Base-by-base conservation (phyloP, 345 rosid genomes). In the Gossypium herbaceum region DNA sequence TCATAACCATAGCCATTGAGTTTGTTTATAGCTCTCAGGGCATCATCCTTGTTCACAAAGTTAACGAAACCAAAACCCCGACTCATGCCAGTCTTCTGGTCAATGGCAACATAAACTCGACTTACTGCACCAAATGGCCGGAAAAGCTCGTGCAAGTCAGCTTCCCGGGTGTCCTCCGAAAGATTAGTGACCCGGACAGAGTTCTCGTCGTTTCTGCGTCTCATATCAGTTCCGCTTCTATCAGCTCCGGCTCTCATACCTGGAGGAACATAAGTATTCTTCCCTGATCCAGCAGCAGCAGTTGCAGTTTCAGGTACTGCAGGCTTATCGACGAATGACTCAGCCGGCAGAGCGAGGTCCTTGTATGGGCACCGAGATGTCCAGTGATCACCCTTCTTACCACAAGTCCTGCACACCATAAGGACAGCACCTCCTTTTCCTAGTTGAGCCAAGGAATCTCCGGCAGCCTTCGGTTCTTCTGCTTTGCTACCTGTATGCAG, bases 351-450 rank as follows among this genome's bases (percentile, higher is more conserved):
- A 63, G 92, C 94, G 16, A 92, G 94, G 82, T 94, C 98, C 90
- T 90, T 91, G 86, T 90, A 92, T 3, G 97, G 96, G 60, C 98
- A 91, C 74, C 90, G 84, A 9, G 94, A 85, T 3, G 97, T 92
- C 98, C 98, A 92, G 84, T 92, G 98, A 66, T 93, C 97, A 70
- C 94, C 96, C 81, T 90, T 91, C 88, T 93, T 90, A 75, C 92
- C 93, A 76, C 98, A 95, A 69, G 83, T 89, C 80, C 94, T 87
- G 69, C 97, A 95, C 25, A 92, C 84, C 97, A 90, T 93, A 76
- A 93, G 98, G 62, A 88, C 94, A 19, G 90, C 95, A 74, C 94
- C 97, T 2, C 80, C 88, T 80, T 88, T 87, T 65, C 86, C 88
- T 12, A 94, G 78, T 77, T 86, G 91, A 27, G 95, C 80, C 85